A percentile compares a stretch with the other conserved stretches of the same genome.
Evolutionary conservation across 75 land plant genomes (phyloP).

Genomic region (Pinus albicaulis): DNA sequence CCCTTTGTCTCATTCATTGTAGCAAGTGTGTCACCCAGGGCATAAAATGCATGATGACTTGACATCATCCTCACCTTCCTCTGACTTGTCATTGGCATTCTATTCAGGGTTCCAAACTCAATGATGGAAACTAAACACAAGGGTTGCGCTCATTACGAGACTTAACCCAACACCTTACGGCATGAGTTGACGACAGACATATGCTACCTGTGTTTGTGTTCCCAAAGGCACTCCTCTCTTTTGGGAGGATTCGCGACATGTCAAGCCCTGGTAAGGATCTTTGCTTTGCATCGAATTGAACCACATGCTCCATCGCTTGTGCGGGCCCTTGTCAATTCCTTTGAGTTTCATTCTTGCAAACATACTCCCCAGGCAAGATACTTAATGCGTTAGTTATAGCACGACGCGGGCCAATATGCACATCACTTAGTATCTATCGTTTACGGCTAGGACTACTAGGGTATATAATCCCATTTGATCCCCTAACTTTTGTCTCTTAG

Average conservation of each 20-base stretch:
- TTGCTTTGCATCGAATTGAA: not conserved
- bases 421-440: too few relatives aligned
- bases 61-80: not conserved
- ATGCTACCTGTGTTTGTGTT: not conserved
- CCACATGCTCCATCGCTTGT: not conserved
- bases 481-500: too few relatives aligned
- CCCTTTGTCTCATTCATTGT: not conserved
- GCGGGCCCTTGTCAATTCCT: not conserved
- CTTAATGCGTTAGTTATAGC: not conserved
- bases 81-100: not conserved
- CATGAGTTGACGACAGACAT: not conserved
- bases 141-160: slow-evolving; percentile 32
- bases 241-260: too few relatives aligned
- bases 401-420: not conserved
- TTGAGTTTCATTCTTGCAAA: not conserved
- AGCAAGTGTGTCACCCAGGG: not conserved
- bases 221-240: not conserved
- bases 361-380: not conserved
- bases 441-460: too few relatives aligned
- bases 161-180: slow-evolving; percentile 33
- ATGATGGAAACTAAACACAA: slow-evolving; percentile 35
- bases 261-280: not conserved
- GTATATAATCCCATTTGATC: too few relatives aligned
- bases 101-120: slow-evolving; percentile 22
- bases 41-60: slow-evolving; percentile 6